A percentile compares a stretch with the other conserved stretches of the same genome.
Conservation (phyloP, 805 yeast genomes). For the Barnettozyma salicaria region DNA sequence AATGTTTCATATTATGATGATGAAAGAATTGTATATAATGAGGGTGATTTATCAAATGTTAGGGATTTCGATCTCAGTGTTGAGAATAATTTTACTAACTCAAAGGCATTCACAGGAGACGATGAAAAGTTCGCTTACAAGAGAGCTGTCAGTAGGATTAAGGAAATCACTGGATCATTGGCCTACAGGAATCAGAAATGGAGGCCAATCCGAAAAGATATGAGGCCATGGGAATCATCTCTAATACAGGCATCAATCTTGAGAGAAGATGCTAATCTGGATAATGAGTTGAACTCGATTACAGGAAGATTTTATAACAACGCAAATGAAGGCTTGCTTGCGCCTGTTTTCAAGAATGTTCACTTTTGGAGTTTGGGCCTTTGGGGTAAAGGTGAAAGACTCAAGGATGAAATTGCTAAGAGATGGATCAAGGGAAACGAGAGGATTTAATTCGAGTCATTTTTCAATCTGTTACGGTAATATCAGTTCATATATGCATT, state of each 20-base stretch:
- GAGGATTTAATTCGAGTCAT: too few species aligned
- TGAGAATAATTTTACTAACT: conserved; percentile 37
- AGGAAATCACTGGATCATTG: conserved; percentile 49
- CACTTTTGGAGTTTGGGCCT: conserved; percentile 68
- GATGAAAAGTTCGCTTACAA: conserved; percentile 71
- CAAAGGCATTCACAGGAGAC: conserved; percentile 63
- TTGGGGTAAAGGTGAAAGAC: conserved; percentile 48
- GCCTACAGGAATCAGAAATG: conserved; percentile 49
- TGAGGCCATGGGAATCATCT: conserved; percentile 53
- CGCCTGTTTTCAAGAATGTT: conserved; percentile 38
- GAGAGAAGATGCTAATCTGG: conserved; percentile 3
- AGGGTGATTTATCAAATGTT: conserved; percentile 20
- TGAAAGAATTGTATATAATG: conserved; percentile 31
- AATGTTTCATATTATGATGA: conserved; percentile 59
- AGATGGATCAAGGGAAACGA: conserved; percentile 46
- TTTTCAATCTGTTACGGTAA: too few species aligned
- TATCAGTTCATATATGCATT: too few species aligned
- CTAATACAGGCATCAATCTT: conserved; percentile 18
- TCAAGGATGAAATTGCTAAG: conserved; percentile 49
- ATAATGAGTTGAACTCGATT: conserved; percentile 22
- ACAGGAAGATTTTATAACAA: conserved; percentile 17
- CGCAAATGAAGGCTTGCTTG: conserved; percentile 15
- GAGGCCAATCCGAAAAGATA: conserved; percentile 45
- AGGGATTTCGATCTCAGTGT: conserved; percentile 18
- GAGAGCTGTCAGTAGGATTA: conserved; percentile 61